Conservation (phyloP, 2,329 filamentous ascomycete species). For the Phyllosticta citriasiana region DNA sequence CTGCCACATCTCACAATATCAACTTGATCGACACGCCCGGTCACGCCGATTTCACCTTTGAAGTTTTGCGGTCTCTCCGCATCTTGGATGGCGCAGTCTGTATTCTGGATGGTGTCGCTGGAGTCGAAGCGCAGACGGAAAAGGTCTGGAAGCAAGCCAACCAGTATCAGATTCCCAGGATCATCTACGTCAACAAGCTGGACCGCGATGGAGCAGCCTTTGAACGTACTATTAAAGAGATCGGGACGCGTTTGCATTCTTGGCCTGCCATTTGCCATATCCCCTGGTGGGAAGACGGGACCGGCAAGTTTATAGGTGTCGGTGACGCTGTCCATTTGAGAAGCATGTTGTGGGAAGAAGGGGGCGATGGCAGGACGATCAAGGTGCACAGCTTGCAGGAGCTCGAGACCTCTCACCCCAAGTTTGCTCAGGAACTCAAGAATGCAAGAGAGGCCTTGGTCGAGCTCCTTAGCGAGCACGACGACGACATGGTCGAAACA, state of each 20-base stretch:
- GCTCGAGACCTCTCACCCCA: slow-evolving; percentile 39
- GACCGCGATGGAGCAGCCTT: slow-evolving; percentile 77
- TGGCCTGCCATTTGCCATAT: slow-evolving; percentile 93
- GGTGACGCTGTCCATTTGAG: slow-evolving; percentile 71
- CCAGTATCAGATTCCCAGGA: slow-evolving; percentile 71
- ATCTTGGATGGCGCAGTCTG: slow-evolving; percentile 87
- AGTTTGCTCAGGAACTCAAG: slow-evolving; percentile 56
- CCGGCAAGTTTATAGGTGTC: slow-evolving; percentile 69
- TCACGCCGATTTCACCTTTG: slow-evolving; percentile 95
- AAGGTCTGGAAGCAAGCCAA: slow-evolving; percentile 90
- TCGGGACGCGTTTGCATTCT: slow-evolving; percentile 65
- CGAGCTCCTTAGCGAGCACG: slow-evolving; percentile 77
- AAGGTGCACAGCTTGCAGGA: slow-evolving; percentile 46
- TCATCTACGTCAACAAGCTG: slow-evolving; percentile 76
- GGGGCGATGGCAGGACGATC: slow-evolving; percentile 54
- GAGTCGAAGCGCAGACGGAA: slow-evolving; percentile 94
- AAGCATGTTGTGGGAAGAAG: slow-evolving; percentile 62
- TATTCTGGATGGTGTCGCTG: slow-evolving; percentile 83
- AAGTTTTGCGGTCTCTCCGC: slow-evolving; percentile 81
- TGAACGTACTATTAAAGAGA: slow-evolving; percentile 73
- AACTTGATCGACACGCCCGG: slow-evolving; percentile 95
- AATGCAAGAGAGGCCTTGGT: slow-evolving; percentile 68
- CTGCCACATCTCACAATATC: slow-evolving; percentile 42
- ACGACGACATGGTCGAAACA: slow-evolving; percentile 74
- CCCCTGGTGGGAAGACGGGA: slow-evolving; percentile 74